Evolutionary conservation across 2,329 filamentous ascomycete species (phyloP).

Genomic region (Colletotrichum ledebouriae): DNA sequence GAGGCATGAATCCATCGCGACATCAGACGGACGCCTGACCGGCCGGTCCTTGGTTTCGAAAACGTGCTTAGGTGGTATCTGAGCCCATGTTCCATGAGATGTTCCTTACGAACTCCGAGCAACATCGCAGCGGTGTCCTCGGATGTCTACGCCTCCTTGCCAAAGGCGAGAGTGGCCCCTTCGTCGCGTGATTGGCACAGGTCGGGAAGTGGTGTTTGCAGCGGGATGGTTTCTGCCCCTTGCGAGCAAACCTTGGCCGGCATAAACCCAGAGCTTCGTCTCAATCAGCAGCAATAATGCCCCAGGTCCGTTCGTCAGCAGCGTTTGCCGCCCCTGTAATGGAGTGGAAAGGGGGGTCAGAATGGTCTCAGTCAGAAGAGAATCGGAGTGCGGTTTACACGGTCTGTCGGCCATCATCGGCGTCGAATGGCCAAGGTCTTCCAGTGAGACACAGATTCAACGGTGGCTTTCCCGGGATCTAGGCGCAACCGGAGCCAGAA

Average conservation of each 20-base stretch:
- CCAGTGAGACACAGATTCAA: constrained; percentile 14
- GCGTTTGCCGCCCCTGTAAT: not conserved
- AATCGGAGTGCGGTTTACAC: not conserved
- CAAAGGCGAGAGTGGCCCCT: not conserved
- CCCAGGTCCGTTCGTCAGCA: constrained; percentile 1
- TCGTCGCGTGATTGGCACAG: constrained; percentile 36
- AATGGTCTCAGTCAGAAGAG: not conserved
- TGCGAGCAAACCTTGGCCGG: constrained; percentile 30
- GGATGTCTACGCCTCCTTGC: constrained; percentile 20
- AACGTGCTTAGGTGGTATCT: constrained; percentile 40
- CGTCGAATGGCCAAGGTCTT: not conserved
- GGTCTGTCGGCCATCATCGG: not conserved
- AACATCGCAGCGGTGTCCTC: constrained; percentile 26
- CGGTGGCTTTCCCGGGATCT: constrained; percentile 19
- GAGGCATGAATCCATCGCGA: constrained; percentile 38
- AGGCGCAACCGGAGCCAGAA: constrained; percentile 20
- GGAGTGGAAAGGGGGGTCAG: not conserved
- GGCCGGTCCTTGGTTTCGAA: constrained; percentile 42
- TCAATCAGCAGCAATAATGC: constrained; percentile 36
- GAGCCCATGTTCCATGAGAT: constrained; percentile 26
- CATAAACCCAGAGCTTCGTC: constrained; percentile 40
- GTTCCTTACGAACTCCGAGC: constrained; percentile 30
- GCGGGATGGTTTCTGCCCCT: constrained; percentile 28
- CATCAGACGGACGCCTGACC: constrained; percentile 40
- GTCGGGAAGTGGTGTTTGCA: constrained; percentile 22